Evolutionary conservation across 1,284 basidiomycete species (phyloP).

Genomic region (Marasmius oreades): DNA sequence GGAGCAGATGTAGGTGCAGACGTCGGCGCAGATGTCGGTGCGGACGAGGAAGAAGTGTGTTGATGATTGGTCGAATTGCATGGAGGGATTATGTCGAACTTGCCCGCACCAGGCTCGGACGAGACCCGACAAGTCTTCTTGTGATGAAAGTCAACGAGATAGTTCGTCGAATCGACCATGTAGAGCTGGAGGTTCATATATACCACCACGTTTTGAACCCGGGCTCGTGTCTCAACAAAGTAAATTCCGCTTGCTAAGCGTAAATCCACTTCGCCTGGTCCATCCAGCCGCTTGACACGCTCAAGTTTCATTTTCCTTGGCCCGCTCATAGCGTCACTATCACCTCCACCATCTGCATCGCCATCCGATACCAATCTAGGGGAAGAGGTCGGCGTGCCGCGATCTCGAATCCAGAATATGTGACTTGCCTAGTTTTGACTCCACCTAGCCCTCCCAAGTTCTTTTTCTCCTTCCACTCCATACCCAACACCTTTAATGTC

Average conservation of each 20-base stretch:
- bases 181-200: slow-evolving; percentile 98
- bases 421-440: slow-evolving; percentile 17
- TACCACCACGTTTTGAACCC: slow-evolving; percentile 89
- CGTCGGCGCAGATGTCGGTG: background rate
- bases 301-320: slow-evolving; percentile 40
- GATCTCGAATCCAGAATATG: too few relatives aligned
- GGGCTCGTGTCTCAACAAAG: slow-evolving; percentile 91
- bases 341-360: background rate
- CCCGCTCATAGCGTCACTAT: slow-evolving; percentile 31
- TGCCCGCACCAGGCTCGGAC: slow-evolving; percentile 57
- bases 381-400: background rate
- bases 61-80: slow-evolving; percentile 8
- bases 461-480: slow-evolving; percentile 94
- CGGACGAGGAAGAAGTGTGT: background rate
- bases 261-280: slow-evolving; percentile 34
- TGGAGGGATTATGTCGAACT: slow-evolving; percentile 49
- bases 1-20: background rate
- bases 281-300: slow-evolving; percentile 62
- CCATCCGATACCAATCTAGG: background rate
- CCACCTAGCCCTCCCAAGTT: slow-evolving; percentile 51
- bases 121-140: slow-evolving; percentile 84
- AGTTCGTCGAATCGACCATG: slow-evolving; percentile 93
- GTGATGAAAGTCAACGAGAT: slow-evolving; percentile 97
- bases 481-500: slow-evolving; percentile 87
- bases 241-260: slow-evolving; percentile 59